A percentile compares a stretch with the other conserved stretches of the same genome.
These are phyloP conservation scores for Chlamydomonas applanata DNA, from an alignment of 139 green algal genomes.

Conservation along the genomic window DNA sequence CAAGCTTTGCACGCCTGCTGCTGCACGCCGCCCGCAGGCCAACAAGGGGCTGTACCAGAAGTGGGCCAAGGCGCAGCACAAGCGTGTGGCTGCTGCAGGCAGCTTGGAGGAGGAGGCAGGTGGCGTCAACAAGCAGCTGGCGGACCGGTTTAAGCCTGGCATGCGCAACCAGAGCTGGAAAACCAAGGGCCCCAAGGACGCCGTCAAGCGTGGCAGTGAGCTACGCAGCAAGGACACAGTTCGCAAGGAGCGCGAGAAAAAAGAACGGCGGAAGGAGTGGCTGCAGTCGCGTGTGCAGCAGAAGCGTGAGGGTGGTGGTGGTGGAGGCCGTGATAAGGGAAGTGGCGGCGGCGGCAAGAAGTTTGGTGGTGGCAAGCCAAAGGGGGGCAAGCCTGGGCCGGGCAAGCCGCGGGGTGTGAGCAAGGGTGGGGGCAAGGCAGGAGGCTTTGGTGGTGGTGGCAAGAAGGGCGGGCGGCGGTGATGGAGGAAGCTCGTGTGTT, in stretches of 20 bases:
- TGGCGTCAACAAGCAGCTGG: background rate
- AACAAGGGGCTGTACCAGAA: slow-evolving; percentile 61
- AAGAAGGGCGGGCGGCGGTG: slow-evolving; percentile 3
- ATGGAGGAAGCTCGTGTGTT: background rate
- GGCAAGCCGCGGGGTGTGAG: background rate
- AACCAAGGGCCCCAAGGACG: background rate
- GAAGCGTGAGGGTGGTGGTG: background rate
- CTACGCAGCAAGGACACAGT: slow-evolving; percentile 6
- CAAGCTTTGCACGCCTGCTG: too few relatives aligned
- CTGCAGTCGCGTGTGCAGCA: background rate
- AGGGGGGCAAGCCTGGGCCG: background rate
- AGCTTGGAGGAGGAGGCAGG: slow-evolving; percentile 20
- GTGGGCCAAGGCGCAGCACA: slow-evolving; percentile 65
- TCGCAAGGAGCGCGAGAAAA: slow-evolving; percentile 26
- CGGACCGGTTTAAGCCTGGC: background rate
- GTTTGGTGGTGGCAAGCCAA: background rate
- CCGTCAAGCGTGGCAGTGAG: background rate
- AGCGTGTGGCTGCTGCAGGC: slow-evolving; percentile 41
- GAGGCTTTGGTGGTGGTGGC: too few relatives aligned
- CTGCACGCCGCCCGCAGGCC: slow-evolving; percentile 12
- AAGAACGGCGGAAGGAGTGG: slow-evolving; percentile 19
- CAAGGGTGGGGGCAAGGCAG: background rate
- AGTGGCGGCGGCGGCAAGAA: too few relatives aligned
- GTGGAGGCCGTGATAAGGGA: too few relatives aligned
- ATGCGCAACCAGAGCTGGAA: background rate